Conservation (phyloP, 345 rosid species). For the Firmiana major region DNA sequence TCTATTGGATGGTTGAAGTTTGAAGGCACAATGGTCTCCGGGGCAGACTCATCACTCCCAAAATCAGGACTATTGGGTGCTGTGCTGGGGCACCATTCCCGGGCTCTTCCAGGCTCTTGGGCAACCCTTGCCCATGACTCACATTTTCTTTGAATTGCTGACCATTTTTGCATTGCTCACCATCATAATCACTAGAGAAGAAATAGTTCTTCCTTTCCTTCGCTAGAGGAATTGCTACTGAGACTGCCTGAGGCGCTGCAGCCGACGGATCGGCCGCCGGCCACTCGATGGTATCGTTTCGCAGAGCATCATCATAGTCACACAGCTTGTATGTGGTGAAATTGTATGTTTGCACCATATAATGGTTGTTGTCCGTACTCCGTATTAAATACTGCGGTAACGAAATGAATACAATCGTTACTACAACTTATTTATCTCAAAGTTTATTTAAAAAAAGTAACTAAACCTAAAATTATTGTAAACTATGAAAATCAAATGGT, state of each 20-base stretch:
- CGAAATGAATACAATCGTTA: not conserved
- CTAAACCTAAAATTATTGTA: not conserved
- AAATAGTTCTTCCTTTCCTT: constrained; percentile 70
- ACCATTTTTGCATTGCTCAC: constrained; percentile 74
- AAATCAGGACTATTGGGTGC: constrained; percentile 51
- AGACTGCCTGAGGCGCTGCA: constrained; percentile 46
- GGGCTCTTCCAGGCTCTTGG: constrained; percentile 41
- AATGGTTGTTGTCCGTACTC: constrained; percentile 85
- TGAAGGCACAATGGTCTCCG: constrained; percentile 69
- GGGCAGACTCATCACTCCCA: constrained; percentile 54
- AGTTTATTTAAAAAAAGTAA: no score
- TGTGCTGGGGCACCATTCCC: constrained; percentile 58
- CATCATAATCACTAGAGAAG: constrained; percentile 82
- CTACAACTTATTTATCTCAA: not conserved
- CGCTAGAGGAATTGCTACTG: constrained; percentile 64
- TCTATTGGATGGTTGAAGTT: constrained; percentile 63
- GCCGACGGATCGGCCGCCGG: constrained; percentile 66
- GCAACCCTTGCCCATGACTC: constrained; percentile 74
- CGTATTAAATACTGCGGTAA: constrained; percentile 72
- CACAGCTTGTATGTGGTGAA: constrained; percentile 63
- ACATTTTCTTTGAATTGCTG: constrained; percentile 68
- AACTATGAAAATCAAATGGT: not conserved
- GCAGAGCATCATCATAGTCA: constrained; percentile 51
- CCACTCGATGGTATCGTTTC: constrained; percentile 62
- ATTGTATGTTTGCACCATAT: constrained; percentile 81